Evolutionary conservation across 2,329 filamentous ascomycete species (phyloP).

Genomic region (Trichoderma sp.): DNA sequence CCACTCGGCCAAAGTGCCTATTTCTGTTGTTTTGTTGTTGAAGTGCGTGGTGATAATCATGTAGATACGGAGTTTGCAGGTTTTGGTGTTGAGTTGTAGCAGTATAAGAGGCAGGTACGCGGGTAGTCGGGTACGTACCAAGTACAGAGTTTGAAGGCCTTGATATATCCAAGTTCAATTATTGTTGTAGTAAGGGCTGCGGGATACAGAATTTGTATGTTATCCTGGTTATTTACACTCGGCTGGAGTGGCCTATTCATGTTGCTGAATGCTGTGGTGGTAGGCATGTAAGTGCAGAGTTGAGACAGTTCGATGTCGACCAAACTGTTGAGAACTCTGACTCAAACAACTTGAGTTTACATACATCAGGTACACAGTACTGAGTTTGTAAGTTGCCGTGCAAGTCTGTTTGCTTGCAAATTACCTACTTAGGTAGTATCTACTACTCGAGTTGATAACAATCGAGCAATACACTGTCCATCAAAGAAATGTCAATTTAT

Average conservation of each 20-base stretch:
- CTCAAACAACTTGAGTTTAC: not conserved
- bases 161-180: too few relatives aligned
- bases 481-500: not conserved
- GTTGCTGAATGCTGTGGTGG: not conserved
- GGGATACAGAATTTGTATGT: not conserved
- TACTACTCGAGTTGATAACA: not conserved
- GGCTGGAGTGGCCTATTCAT: too few relatives aligned
- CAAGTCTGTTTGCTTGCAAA: not conserved
- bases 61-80: not conserved
- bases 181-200: not conserved
- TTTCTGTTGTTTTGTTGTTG: not conserved
- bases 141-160: too few relatives aligned
- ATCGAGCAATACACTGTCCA: not conserved
- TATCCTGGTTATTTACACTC: too few relatives aligned
- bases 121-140: too few relatives aligned
- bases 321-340: not conserved
- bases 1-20: conserved; percentile 33
- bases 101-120: not conserved
- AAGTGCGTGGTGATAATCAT: not conserved
- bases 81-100: not conserved
- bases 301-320: not conserved
- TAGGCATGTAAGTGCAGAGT: not conserved
- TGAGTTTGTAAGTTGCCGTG: not conserved
- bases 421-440: too few relatives aligned
- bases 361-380: not conserved